Conservation (phyloP, 1,284 basidiomycete species). For the Serendipita sp. region DNA sequence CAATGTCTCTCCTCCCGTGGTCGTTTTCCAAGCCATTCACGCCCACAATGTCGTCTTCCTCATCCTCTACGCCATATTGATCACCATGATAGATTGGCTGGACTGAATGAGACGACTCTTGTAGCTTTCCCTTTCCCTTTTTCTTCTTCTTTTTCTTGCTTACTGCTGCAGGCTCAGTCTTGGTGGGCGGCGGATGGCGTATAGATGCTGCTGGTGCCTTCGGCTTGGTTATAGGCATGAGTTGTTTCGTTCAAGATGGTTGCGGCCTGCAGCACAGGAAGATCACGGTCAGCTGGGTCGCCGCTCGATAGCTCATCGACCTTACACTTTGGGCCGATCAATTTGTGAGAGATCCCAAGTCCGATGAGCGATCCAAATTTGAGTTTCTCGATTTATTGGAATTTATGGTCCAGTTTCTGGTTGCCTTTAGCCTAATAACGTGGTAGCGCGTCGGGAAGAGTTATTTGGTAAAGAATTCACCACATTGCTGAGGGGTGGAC, state of each 20-base stretch:
- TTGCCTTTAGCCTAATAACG: too few species aligned
- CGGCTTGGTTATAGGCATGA: background rate
- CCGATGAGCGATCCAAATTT: background rate
- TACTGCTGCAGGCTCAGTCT: background rate
- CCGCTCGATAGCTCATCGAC: background rate
- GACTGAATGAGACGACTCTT: conserved; percentile 16
- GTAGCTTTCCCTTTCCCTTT: conserved; percentile 28
- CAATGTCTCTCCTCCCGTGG: conserved; percentile 23
- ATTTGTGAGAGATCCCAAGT: background rate
- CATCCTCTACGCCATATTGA: conserved; percentile 19
- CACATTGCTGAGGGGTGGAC: too few species aligned
- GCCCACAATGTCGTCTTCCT: conserved; percentile 16
- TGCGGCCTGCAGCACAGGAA: background rate
- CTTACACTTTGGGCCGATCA: conserved; percentile 5
- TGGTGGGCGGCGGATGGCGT: background rate
- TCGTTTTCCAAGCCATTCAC: conserved; percentile 8
- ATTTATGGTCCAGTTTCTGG: too few species aligned
- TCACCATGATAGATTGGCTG: conserved; percentile 21
- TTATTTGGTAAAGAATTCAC: too few species aligned
- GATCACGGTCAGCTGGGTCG: background rate
- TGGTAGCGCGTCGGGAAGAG: too few species aligned
- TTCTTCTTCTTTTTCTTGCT: conserved; percentile 35
- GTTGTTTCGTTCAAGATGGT: too few species aligned
- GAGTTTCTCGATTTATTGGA: background rate
- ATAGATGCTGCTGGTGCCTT: background rate